phyloP scores from a whole-genome alignment of 257 asterid species.

The Anisodus tanguticus region DNA sequence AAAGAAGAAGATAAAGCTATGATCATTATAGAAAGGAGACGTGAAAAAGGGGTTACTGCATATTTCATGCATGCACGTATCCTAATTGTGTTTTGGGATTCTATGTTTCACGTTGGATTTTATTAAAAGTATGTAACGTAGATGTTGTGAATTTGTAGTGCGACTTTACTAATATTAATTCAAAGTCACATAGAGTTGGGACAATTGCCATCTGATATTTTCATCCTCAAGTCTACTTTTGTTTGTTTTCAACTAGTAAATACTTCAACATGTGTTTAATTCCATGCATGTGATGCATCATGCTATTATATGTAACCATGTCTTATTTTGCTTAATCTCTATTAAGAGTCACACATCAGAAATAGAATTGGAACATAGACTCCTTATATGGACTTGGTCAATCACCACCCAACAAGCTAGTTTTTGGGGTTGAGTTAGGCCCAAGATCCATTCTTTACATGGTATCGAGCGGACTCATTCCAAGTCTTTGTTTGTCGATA shows the following conservation, averaged over 20 bases:
- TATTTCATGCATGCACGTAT: neutral
- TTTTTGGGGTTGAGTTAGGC: no score
- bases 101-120: neutral
- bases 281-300: neutral
- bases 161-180: neutral
- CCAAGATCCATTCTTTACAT: no score
- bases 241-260: neutral
- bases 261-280: neutral
- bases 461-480: no score
- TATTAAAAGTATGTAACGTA: neutral
- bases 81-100: neutral
- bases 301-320: neutral
- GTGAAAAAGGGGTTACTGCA: neutral
- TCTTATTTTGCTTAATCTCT: neutral
- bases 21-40: no score
- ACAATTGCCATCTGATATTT: neutral
- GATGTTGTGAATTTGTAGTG: neutral
- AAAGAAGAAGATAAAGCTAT: no score
- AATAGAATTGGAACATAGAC: no score
- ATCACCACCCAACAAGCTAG: no score
- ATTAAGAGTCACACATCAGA: no score
- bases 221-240: neutral
- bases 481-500: no score
- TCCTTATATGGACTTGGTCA: no score
- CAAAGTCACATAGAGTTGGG: neutral